Evolutionary conservation across 2,329 filamentous ascomycete species (phyloP), one percentile per base, ranked within the genome.

Genomic region (Coniochaeta ligniaria): DNA sequence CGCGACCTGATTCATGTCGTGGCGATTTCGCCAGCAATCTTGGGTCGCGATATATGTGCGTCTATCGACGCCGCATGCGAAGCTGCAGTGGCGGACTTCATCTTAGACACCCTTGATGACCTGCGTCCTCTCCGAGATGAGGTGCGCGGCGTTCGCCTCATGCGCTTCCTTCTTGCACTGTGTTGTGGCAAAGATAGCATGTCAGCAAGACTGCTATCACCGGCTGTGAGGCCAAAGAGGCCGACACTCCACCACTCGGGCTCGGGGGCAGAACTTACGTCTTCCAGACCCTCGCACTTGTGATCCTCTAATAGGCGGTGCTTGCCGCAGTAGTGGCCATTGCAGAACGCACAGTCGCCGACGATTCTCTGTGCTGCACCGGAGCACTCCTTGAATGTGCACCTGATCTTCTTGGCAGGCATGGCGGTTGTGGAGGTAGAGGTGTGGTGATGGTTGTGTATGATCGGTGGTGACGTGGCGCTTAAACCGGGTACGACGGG

Each of bases 161-260:
- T 96, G 92, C 56, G 91, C 94, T 75, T 96, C 92, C 81, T 96
- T 95, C 83, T 97, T 96, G 83, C 94, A 97, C 86, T 89, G 71
- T 45, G 16, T n/a, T 28, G 35, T n/a, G 45, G 28, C 59, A 61
- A 63, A 56, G 59, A 67, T 7, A 52, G 63, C 60, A 69, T 70
- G 73, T 77, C 71, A 76, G 74, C 70, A 66, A 72, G 64, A 59
- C 47, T 52, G 22, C 72, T 68, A 60, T 74, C 70, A 57, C 70
- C 68, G 61, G 61, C 64, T 57, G 79, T 69, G 41, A 73, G 69
- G 59, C 65, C 65, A 59, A 60, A 61, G 56, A 67, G 55, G 59
- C 67, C 66, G 58, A 65, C 62, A 12, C 69, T 67, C 67, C 67
- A 70, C 68, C 69, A 69, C 43, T 61, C 63, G 8, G n/a, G 35